A percentile compares a stretch with the other conserved stretches of the same genome.
Evolutionary conservation across 345 rosid species (phyloP).

Genomic region (Citrus glauca): DNA sequence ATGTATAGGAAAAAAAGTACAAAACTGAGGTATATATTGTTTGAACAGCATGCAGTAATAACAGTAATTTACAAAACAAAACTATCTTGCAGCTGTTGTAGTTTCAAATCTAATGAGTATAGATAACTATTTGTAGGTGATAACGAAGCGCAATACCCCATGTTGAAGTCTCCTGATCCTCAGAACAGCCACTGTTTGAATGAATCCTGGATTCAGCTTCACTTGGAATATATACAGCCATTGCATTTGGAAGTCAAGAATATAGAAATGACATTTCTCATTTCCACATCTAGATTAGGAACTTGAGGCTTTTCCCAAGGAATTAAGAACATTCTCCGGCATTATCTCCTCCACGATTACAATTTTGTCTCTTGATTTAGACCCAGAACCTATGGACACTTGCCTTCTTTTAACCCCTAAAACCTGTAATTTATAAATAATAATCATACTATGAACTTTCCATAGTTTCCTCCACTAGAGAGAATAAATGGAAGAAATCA

Average conservation of each 20-base stretch:
- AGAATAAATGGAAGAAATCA: neutral
- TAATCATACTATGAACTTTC: neutral
- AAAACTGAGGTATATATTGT: neutral
- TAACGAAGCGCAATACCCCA: neutral
- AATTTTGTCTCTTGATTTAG: slow-evolving; percentile 87
- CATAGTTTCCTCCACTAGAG: neutral
- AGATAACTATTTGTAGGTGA: neutral
- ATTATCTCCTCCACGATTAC: slow-evolving; percentile 74
- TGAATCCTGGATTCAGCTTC: neutral
- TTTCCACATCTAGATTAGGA: slow-evolving; percentile 5
- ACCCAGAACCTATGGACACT: slow-evolving; percentile 73
- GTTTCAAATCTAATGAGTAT: neutral
- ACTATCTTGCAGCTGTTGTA: neutral
- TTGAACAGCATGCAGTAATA: neutral
- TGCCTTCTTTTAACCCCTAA: slow-evolving; percentile 84
- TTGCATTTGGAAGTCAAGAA: neutral
- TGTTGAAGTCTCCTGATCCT: neutral
- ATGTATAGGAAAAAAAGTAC: neutral
- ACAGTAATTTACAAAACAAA: neutral
- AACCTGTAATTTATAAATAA: slow-evolving; percentile 38
- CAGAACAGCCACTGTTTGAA: neutral
- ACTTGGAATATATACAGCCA: neutral
- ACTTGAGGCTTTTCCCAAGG: slow-evolving; percentile 52
- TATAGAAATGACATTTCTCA: neutral
- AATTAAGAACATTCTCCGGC: slow-evolving; percentile 49